Evolutionary conservation across 2,329 filamentous ascomycete species (phyloP), one percentile per base, ranked within the genome.

Genomic region (Plenodomus tracheiphilus): DNA sequence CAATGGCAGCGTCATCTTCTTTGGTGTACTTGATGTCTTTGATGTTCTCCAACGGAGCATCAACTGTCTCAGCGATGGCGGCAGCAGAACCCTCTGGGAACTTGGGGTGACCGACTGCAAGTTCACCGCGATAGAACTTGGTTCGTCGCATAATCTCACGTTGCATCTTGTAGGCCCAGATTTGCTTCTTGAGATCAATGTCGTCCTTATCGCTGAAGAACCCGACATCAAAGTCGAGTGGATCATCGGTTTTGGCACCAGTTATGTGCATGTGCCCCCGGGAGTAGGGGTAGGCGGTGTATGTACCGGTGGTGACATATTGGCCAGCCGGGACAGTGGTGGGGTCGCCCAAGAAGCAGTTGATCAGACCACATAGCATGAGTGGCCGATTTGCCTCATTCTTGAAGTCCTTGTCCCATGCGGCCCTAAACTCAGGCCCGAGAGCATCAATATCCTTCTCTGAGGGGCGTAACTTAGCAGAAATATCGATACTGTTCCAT

Each of bases 91-190:
- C 53, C 4, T 53, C 41, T 9, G 55, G 50, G 39, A 66, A 66
- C 39, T 55, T 62, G 3, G 60, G 60, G 43, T 63, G 60, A 2
- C 51, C 56, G 0, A 43, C 46, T 9, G 58, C 49, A 8, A 77
- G 53, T 47, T 75, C 70, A 16, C 75, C 75, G 8, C 64, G 65
- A 68, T 79, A 85, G 46, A 76, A 74, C 2, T 74, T 68, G 55
- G 81, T 79, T 15, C 82, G 79, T 1, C 84, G 78, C 21, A 76
- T 72, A 40, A 86, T 77, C 62, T 86, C 84, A 2, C 85, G 81
- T n/a, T 77, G 75, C 58, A 80, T 81, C 68, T 88, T 88, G 73
- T 88, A 88, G 1, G 74, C 78, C 83, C 84, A 86, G 10, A 84
- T 57, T 11, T 82, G 78, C 58, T 78, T 82, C 63, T 80, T 80